Evolutionary conservation across 2,329 filamentous ascomycete species (phyloP).

Genomic region (Fusarium tanahbumbuense): DNA sequence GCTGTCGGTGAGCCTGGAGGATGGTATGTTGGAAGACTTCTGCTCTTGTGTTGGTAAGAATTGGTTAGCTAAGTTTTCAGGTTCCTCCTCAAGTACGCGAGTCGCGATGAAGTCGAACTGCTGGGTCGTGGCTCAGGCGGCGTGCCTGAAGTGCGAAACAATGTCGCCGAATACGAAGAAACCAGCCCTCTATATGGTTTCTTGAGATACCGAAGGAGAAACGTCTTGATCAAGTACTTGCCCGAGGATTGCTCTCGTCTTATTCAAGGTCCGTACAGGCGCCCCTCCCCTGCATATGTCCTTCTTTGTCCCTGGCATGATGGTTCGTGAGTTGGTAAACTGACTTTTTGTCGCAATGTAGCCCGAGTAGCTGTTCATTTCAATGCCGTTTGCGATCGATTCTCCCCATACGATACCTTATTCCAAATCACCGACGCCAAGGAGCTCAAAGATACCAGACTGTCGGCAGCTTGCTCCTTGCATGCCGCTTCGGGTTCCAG

Average conservation of each 20-base stretch:
- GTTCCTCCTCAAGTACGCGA: constrained; percentile 93
- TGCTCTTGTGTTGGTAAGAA: neutral
- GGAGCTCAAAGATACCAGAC: constrained; percentile 86
- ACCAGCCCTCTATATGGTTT: constrained; percentile 92
- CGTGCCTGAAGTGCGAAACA: constrained; percentile 83
- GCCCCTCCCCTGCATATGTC: neutral
- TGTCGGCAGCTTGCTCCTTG: constrained; percentile 88
- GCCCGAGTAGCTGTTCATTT: constrained; percentile 84
- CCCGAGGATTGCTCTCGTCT: constrained; percentile 91
- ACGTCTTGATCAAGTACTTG: constrained; percentile 91
- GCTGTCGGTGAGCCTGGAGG: constrained; percentile 86
- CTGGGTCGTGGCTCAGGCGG: constrained; percentile 82
- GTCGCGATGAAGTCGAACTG: constrained; percentile 87
- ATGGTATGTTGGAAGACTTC: constrained; percentile 73
- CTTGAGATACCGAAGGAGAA: constrained; percentile 87
- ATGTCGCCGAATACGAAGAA: constrained; percentile 83
- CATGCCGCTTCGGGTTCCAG: constrained; percentile 89
- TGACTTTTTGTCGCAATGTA: constrained; percentile 53
- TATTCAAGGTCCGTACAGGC: constrained; percentile 79
- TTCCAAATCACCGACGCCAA: constrained; percentile 80
- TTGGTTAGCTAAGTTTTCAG: constrained; percentile 59
- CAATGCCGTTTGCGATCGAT: constrained; percentile 74
- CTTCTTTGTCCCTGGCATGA: neutral
- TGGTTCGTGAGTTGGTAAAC: constrained; percentile 4
- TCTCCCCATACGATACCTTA: constrained; percentile 86